Evolutionary conservation across 768 basidiomycete genomes (phyloP), one percentile per base, ranked within the genome.

Genomic region (Pleurotus tuber-regium): DNA sequence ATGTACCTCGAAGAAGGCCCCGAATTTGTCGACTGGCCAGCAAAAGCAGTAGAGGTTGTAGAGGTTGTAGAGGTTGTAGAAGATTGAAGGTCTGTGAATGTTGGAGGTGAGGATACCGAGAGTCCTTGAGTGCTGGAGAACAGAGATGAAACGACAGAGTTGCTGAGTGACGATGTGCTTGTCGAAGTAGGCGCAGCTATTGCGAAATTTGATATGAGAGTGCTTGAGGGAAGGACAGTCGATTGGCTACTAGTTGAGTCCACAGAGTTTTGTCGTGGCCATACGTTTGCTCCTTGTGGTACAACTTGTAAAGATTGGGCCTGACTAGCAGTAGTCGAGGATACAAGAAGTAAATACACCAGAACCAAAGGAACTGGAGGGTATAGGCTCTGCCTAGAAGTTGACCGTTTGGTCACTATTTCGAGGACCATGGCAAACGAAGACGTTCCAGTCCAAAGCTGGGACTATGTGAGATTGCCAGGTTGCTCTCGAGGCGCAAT

Each of bases 201-300:
- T 10, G 46, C 29, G 21, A 48, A 42, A 24, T 19, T 48, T 14
- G 46, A 35, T 14, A 19, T 16, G 6, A 23, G 12, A 23, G 19
- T 48, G 10, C 28, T 25, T 11, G 16, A 18, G 18, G 46, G n/a
- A 26, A 11, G 28, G 8, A 21, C 8, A 19, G 19, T 33, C 21
- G 46, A 35, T 19, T 44, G 24, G 25, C 14, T 25, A 28, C 19
- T 11, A n/a, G 43, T 25, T 8, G 25, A n/a, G 24, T 29, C 43
- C 14, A 26, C 23, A 16, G 40, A 29, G 11, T 14, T 44, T 19
- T 44, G 43, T 44, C 43, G 43, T n/a, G n/a, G 43, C 43, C 43
- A 44, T 44, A 44, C 9, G 24, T 6, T 44, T 19, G 6, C 18
- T 25, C 25, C 28, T 5, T 18, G 36, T 7, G 36, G 19, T 6